Percentiles rank a stretch among this genome's conserved stretches.
Evolutionary conservation across 2,329 filamentous ascomycete genomes (phyloP).

Genomic region (Hypomyces perniciosus): DNA sequence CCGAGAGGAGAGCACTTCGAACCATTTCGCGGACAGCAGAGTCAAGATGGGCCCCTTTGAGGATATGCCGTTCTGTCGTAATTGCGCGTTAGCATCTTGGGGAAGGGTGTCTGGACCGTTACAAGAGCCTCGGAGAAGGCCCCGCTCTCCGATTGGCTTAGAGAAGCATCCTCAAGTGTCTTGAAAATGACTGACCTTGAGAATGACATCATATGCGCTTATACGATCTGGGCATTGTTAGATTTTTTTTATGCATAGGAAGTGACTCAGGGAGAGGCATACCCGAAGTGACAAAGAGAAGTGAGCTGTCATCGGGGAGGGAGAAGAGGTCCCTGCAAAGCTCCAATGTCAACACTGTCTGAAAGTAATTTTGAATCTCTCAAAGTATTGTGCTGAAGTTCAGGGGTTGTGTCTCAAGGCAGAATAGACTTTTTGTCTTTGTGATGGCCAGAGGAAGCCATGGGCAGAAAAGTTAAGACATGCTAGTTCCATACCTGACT

Average conservation of each 20-base stretch:
- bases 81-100: neutral
- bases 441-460: neutral
- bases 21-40: constrained; percentile 45
- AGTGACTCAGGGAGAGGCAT: neutral
- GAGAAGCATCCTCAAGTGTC: no score
- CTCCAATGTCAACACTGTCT: neutral
- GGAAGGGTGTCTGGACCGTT: neutral
- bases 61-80: constrained; percentile 49
- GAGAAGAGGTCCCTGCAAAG: neutral
- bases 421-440: no score
- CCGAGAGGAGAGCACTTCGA: constrained; percentile 39
- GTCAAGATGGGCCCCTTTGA: constrained; percentile 50
- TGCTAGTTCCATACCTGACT: neutral
- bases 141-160: no score
- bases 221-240: constrained; percentile 59
- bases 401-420: no score
- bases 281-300: constrained; percentile 1
- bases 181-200: neutral
- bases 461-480: neutral
- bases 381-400: neutral
- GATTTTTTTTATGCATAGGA: no score
- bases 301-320: neutral
- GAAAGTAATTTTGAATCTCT: neutral
- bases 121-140: neutral
- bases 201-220: constrained; percentile 79